These are phyloP conservation scores for Phylloporus arenicola DNA, from an alignment of 768 basidiomycete genomes.

Conservation along the genomic window DNA sequence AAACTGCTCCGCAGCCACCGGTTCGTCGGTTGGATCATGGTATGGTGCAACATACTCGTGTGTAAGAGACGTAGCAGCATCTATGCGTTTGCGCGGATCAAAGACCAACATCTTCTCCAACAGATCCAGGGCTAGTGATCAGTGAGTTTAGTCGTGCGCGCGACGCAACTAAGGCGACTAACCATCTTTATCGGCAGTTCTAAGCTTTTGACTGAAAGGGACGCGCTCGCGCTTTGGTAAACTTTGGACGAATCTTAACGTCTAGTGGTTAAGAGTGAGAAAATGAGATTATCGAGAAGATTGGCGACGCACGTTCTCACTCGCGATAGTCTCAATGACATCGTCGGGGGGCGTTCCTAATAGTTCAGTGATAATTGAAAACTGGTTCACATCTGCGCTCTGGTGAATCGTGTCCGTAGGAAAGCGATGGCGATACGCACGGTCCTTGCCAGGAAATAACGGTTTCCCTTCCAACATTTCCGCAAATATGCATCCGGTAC, in stretches of 20 bases:
- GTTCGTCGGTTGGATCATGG: slow-evolving; percentile 98
- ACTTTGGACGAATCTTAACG: slow-evolving; percentile 96
- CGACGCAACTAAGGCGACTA: slow-evolving; percentile 18
- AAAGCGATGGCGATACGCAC: slow-evolving; percentile 48
- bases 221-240: slow-evolving; percentile 94
- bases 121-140: slow-evolving; percentile 73
- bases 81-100: slow-evolving; percentile 95
- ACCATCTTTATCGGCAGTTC: slow-evolving; percentile 84
- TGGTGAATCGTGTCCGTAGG: background rate
- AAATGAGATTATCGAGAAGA: background rate
- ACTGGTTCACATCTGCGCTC: slow-evolving; percentile 92
- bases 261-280: slow-evolving; percentile 46
- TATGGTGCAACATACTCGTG: slow-evolving; percentile 97
- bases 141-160: slow-evolving; percentile 3
- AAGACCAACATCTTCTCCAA: slow-evolving; percentile 99
- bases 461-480: slow-evolving; percentile 99
- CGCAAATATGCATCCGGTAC: slow-evolving; percentile 98
- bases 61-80: slow-evolving; percentile 80
- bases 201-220: slow-evolving; percentile 91
- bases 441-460: slow-evolving; percentile 98
- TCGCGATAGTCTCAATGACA: slow-evolving; percentile 97
- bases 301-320: slow-evolving; percentile 75
- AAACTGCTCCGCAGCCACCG: slow-evolving; percentile 87
- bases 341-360: slow-evolving; percentile 99
- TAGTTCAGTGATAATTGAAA: slow-evolving; percentile 98